phyloP scores from a whole-genome alignment of 441 rosid species.

The Erodium texanum region DNA sequence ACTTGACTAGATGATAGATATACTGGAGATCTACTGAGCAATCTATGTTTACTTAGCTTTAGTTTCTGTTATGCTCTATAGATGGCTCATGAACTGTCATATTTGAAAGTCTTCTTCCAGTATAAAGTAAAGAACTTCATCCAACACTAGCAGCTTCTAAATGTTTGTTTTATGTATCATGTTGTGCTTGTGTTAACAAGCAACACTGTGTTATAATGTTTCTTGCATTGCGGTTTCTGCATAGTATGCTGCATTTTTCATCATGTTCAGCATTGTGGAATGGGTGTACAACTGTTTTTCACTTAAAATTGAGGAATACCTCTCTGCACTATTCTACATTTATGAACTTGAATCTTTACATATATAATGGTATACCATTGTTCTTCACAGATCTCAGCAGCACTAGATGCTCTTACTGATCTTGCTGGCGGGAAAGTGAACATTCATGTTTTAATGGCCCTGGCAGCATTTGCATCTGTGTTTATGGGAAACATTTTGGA shows the following conservation, averaged over 20 bases:
- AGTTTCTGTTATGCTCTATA: neutral
- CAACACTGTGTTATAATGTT: neutral
- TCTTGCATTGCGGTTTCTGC: too few relatives aligned
- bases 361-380: neutral
- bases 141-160: neutral
- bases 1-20: neutral
- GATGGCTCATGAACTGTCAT: neutral
- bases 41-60: neutral
- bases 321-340: neutral
- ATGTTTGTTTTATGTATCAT: neutral
- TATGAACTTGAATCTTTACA: neutral
- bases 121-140: neutral
- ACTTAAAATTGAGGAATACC: neutral
- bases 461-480: constrained; percentile 79
- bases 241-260: neutral
- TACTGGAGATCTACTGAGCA: neutral
- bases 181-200: neutral
- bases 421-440: constrained; percentile 81
- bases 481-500: constrained; percentile 87
- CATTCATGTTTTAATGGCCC: constrained; percentile 93
- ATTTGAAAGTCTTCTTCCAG: neutral
- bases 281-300: too few relatives aligned
- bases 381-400: constrained; percentile 60
- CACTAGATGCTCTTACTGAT: constrained; percentile 81
- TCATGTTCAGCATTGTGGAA: neutral